Evolutionary conservation across 768 basidiomycete genomes (phyloP).

Genomic region (Kwoniella dejecticola): DNA sequence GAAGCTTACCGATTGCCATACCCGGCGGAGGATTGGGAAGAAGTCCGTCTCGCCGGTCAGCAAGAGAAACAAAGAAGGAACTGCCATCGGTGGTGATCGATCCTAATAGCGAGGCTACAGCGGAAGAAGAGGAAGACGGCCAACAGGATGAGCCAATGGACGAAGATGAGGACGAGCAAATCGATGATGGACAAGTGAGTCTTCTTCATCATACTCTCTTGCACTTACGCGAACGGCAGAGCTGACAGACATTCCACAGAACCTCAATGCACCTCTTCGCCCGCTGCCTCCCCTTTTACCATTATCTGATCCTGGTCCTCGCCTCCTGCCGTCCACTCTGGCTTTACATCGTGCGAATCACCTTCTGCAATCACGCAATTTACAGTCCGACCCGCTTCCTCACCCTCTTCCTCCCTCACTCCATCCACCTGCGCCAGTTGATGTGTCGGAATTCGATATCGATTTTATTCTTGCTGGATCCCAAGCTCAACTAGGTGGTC

Average conservation of each 20-base stretch:
- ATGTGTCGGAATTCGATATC: conserved; percentile 56
- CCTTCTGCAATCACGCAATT: conserved; percentile 48
- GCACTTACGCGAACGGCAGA: no score
- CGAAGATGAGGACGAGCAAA: neutral
- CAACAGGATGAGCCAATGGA: conserved; percentile 12
- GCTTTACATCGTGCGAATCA: conserved; percentile 54
- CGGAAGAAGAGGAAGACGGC: conserved; percentile 24
- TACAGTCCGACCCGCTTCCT: conserved; percentile 51
- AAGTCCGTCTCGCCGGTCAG: conserved; percentile 28
- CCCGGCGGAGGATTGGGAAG: conserved; percentile 38
- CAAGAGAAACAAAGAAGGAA: conserved; percentile 27
- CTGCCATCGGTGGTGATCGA: conserved; percentile 17
- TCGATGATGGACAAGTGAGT: conserved; percentile 12
- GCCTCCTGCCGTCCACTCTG: conserved; percentile 51
- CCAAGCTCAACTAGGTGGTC: conserved; percentile 42
- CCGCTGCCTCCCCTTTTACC: conserved; percentile 53
- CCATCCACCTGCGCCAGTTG: conserved; percentile 53
- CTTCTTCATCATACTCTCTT: no score
- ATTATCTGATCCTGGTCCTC: conserved; percentile 54
- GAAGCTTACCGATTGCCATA: conserved; percentile 52
- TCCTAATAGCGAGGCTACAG: conserved; percentile 5
- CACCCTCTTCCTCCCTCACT: conserved; percentile 54
- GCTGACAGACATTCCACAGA: conserved; percentile 6
- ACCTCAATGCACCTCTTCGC: conserved; percentile 24
- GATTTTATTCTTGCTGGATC: conserved; percentile 57